Evolutionary conservation across 2,329 filamentous ascomycete species (phyloP).

Genomic region (Fusarium setosum): DNA sequence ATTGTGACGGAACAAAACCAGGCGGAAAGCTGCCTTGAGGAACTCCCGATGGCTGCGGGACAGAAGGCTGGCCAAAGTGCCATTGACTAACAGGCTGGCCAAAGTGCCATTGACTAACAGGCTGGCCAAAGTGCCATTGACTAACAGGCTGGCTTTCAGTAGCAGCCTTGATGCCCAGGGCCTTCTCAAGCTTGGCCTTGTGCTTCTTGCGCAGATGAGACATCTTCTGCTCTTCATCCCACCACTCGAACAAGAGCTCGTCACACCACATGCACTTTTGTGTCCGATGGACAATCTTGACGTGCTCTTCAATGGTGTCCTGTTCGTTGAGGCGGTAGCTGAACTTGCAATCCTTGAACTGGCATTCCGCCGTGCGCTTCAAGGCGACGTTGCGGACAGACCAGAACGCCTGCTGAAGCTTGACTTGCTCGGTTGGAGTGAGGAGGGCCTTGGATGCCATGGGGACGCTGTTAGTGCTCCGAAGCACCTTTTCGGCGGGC

Average conservation of each 20-base stretch:
- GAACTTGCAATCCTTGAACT: conserved; percentile 51
- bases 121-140: too few relatives aligned
- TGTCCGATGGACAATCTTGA: conserved; percentile 48
- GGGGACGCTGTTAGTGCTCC: conserved; percentile 48
- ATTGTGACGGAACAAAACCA: too few relatives aligned
- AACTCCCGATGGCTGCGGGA: too few relatives aligned
- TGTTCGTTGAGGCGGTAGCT: conserved; percentile 46
- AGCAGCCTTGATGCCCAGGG: conserved; percentile 4
- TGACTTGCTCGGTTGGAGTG: conserved; percentile 54
- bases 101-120: too few relatives aligned
- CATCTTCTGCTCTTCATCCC: conserved; percentile 38
- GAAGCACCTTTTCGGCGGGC: conserved; percentile 50
- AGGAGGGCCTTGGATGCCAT: conserved; percentile 51
- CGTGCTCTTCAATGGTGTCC: conserved; percentile 49
- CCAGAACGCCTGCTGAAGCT: conserved; percentile 43
- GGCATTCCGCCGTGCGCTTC: conserved; percentile 50
- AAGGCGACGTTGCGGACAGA: conserved; percentile 18
- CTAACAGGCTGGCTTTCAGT: not conserved
- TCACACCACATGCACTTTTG: conserved; percentile 52
- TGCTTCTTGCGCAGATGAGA: conserved; percentile 48
- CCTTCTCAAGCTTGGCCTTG: conserved; percentile 27
- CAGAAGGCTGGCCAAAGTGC: too few relatives aligned
- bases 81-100: too few relatives aligned
- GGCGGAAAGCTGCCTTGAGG: too few relatives aligned
- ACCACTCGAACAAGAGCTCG: conserved; percentile 45